Conservation (phyloP, 805 yeast genomes). For the Pichia nanzhaoensis region DNA sequence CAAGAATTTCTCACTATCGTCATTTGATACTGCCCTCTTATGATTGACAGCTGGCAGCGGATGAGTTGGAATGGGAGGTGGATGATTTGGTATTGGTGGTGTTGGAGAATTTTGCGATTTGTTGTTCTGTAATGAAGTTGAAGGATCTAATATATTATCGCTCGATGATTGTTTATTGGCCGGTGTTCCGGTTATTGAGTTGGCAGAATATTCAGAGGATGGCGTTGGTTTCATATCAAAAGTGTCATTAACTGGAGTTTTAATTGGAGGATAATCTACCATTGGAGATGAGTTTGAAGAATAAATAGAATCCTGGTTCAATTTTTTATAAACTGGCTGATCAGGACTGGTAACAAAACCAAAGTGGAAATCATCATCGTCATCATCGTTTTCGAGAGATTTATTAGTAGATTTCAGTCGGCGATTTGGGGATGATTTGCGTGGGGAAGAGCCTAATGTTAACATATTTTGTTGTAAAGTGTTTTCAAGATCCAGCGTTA, state of each 20-base stretch:
- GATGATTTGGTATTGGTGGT: conserved; percentile 1
- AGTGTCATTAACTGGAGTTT: conserved; percentile 1
- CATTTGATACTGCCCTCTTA: background rate
- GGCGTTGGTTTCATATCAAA: conserved; percentile 1
- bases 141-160: background rate
- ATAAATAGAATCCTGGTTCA: conserved; percentile 1
- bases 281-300: conserved; percentile 4
- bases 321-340: conserved; percentile 10
- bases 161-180: background rate
- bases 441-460: conserved; percentile 29
- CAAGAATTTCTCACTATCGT: conserved; percentile 21
- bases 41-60: background rate
- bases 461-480: background rate
- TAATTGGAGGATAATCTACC: background rate
- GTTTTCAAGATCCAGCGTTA: background rate
- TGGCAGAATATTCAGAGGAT: background rate
- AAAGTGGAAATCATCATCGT: conserved; percentile 25
- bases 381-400: background rate
- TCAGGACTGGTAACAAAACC: conserved; percentile 14
- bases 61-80: background rate
- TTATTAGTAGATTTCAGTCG: background rate
- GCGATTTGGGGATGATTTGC: conserved; percentile 24
- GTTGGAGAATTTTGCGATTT: background rate
- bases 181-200: conserved; percentile 1
- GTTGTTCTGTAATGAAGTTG: conserved; percentile 9